These are phyloP conservation scores for Rhizopus arrhizus DNA, from an alignment of 371 early-diverging fungal genomes.

Conservation along the genomic window DNA sequence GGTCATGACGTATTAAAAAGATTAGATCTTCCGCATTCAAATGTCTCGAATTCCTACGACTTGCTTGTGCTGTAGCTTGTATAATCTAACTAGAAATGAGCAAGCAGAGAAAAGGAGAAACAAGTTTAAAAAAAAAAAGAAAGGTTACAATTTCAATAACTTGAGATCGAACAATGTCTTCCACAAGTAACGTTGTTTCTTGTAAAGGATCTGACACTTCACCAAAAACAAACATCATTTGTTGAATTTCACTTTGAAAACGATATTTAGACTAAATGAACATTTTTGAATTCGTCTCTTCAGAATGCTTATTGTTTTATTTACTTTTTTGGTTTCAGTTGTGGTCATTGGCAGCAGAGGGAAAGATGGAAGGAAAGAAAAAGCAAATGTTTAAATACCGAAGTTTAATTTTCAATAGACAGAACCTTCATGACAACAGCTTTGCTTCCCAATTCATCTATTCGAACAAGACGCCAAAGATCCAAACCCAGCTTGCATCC, in stretches of 20 bases:
- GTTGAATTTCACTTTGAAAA: constrained; percentile 79
- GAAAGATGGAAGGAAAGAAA: too few species aligned
- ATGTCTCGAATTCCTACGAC: constrained; percentile 79
- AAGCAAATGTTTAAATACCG: too few species aligned
- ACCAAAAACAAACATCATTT: constrained; percentile 99
- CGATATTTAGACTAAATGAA: constrained; percentile 34
- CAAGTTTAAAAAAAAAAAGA: too few species aligned
- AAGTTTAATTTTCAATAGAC: too few species aligned
- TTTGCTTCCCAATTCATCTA: too few species aligned
- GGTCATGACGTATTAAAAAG: constrained; percentile 93
- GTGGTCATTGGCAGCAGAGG: too few species aligned
- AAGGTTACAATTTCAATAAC: constrained; percentile 85
- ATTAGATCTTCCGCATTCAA: constrained; percentile 93
- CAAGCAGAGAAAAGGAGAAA: constrained; percentile 3
- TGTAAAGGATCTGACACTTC: constrained; percentile 88
- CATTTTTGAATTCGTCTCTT: background rate
- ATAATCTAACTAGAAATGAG: constrained; percentile 59
- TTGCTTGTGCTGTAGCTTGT: constrained; percentile 84
- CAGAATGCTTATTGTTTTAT: too few species aligned
- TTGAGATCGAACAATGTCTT: constrained; percentile 93
- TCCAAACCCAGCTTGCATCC: too few species aligned
- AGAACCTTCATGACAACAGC: too few species aligned
- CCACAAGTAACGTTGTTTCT: constrained; percentile 85
- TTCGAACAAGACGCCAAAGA: too few species aligned
- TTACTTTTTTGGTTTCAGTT: too few species aligned